Conservation (phyloP, 2,329 filamentous ascomycete species). For the Chrysoporthe puriensis region DNA sequence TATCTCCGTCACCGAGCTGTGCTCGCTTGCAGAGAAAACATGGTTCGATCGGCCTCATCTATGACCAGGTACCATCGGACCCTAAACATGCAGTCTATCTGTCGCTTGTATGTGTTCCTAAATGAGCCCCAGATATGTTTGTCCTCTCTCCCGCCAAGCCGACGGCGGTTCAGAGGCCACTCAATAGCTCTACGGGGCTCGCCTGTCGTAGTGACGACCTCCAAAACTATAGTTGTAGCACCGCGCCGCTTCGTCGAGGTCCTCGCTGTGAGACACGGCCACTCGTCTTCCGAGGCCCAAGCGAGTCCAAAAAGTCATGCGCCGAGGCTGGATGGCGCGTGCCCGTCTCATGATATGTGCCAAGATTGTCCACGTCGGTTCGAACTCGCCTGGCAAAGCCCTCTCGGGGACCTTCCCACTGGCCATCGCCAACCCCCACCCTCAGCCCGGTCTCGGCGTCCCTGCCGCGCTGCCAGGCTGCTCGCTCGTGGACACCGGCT, state of each 20-base stretch:
- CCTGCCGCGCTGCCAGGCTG: conserved; percentile 63
- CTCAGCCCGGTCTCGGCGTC: conserved; percentile 53
- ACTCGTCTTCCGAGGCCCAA: no score
- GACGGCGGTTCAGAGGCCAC: not conserved
- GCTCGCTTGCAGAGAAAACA: not conserved
- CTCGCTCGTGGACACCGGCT: conserved; percentile 44
- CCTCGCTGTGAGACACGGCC: no score
- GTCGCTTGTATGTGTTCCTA: not conserved
- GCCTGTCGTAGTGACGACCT: no score
- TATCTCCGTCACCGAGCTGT: not conserved
- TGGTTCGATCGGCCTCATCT: not conserved
- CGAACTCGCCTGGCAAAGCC: not conserved
- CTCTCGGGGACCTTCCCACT: not conserved
- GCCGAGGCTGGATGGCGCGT: no score
- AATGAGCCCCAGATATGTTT: not conserved
- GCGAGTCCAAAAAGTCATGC: no score
- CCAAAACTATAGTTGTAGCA: not conserved
- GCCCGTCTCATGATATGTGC: not conserved
- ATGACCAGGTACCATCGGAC: not conserved
- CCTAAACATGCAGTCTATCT: not conserved
- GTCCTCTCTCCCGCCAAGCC: not conserved
- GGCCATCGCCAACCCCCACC: not conserved
- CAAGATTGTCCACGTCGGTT: not conserved
- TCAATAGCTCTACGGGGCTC: not conserved
- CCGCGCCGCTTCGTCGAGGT: not conserved